Evolutionary conservation across 2,329 filamentous ascomycete species (phyloP).

Genomic region (Emericellopsis atlantica): DNA sequence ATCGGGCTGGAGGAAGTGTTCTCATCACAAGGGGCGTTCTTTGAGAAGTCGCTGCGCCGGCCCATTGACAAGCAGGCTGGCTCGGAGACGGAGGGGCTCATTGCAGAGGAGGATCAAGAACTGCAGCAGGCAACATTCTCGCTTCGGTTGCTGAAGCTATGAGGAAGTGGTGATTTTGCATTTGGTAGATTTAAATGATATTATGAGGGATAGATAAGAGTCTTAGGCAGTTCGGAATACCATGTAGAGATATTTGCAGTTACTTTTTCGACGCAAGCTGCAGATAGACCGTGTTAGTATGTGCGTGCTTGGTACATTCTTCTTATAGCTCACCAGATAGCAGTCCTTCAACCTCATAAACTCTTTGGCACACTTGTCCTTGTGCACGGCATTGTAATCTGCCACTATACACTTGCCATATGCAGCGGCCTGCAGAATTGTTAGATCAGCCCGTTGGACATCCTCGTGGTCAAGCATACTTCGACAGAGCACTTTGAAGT

Average conservation of each 20-base stretch:
- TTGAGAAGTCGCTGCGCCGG: constrained; percentile 67
- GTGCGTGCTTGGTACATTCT: background rate
- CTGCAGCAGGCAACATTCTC: constrained; percentile 72
- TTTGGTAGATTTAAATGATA: too few species aligned
- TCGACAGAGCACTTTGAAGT: constrained; percentile 42
- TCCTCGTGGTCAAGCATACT: constrained; percentile 19
- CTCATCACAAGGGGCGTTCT: constrained; percentile 49
- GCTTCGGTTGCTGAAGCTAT: constrained; percentile 64
- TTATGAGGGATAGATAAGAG: background rate
- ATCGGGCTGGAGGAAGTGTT: constrained; percentile 63
- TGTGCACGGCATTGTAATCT: constrained; percentile 82
- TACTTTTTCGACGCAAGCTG: constrained; percentile 14
- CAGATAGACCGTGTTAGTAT: background rate
- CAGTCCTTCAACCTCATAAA: constrained; percentile 82
- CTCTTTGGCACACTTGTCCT: constrained; percentile 79
- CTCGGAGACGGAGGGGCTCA: constrained; percentile 30
- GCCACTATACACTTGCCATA: constrained; percentile 88
- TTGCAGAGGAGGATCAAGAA: constrained; percentile 75
- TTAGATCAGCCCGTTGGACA: background rate
- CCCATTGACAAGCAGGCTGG: constrained; percentile 45
- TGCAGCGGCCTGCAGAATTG: constrained; percentile 50
- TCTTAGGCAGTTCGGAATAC: background rate
- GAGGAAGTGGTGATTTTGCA: constrained; percentile 11
- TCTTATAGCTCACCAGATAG: constrained; percentile 51
- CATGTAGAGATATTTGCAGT: constrained; percentile 1